These are phyloP conservation scores for Metschnikowia orientalis DNA, from an alignment of 805 yeast species.

Conservation along the genomic window DNA sequence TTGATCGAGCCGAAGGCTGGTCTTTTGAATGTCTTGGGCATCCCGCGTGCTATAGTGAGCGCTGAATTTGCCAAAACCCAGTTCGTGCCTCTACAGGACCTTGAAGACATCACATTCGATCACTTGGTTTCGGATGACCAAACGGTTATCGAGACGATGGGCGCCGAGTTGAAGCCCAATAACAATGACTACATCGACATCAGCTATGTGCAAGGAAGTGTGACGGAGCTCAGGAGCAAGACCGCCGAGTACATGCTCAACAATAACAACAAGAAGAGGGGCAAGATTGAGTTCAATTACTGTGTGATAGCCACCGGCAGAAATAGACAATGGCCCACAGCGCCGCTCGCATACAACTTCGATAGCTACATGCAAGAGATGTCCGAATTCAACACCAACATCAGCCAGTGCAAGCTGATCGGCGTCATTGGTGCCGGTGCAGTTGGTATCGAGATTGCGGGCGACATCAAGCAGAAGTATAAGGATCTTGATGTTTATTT, in stretches of 20 bases:
- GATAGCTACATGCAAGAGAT: conserved; percentile 41
- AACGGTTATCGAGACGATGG: conserved; percentile 16
- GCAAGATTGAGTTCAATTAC: conserved; percentile 39
- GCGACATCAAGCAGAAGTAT: conserved; percentile 39
- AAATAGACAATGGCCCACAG: conserved; percentile 50
- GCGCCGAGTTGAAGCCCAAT: conserved; percentile 8
- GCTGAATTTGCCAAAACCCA: conserved; percentile 36
- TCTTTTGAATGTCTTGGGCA: conserved; percentile 36
- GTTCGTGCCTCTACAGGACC: conserved; percentile 29
- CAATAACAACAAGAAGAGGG: conserved; percentile 15
- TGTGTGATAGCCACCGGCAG: conserved; percentile 47
- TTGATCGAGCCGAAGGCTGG: conserved; percentile 40
- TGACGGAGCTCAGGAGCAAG: conserved; percentile 22
- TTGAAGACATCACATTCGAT: conserved; percentile 28
- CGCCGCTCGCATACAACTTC: conserved; percentile 42
- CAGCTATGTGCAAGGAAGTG: conserved; percentile 33
- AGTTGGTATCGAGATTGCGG: conserved; percentile 48
- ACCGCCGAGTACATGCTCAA: conserved; percentile 26
- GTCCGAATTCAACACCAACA: conserved; percentile 27
- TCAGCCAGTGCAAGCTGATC: conserved; percentile 29
- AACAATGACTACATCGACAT: conserved; percentile 13
- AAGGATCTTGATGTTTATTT: conserved; percentile 35
- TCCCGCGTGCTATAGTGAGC: conserved; percentile 38
- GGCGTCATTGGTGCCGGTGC: conserved; percentile 53
- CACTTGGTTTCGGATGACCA: conserved; percentile 24